Conservation (phyloP, 2,329 filamentous ascomycete species). For the Aspergillus uvarum region DNA sequence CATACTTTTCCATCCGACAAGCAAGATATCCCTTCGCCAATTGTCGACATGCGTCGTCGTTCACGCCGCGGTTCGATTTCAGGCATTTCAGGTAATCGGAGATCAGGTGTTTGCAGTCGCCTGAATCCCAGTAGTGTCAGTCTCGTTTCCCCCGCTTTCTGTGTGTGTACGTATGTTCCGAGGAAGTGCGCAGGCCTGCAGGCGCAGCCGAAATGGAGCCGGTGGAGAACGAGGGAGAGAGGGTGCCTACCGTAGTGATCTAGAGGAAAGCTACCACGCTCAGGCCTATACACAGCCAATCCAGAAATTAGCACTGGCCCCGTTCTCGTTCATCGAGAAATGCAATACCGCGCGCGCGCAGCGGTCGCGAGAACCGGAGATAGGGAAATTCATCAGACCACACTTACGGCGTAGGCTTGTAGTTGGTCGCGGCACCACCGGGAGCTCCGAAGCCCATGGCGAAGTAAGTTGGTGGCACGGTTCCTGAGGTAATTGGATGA, state of each 20-base stretch:
- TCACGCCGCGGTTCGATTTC: conserved; percentile 77
- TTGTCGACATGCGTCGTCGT: conserved; percentile 79
- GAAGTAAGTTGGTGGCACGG: background rate
- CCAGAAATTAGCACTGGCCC: background rate
- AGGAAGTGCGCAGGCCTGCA: background rate
- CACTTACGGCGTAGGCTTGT: conserved; percentile 69
- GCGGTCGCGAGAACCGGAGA: background rate
- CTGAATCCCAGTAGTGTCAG: conserved; percentile 44
- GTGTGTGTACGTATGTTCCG: background rate
- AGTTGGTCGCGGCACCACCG: conserved; percentile 62
- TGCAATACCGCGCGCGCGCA: no score
- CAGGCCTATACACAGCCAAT: conserved; percentile 58
- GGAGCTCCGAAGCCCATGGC: conserved; percentile 66
- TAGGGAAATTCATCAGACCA: conserved; percentile 17
- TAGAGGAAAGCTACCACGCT: conserved; percentile 92
- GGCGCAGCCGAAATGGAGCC: background rate
- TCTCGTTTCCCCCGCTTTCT: no score
- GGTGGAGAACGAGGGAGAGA: background rate
- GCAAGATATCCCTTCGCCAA: conserved; percentile 84
- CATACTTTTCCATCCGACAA: conserved; percentile 93
- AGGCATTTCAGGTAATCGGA: conserved; percentile 81
- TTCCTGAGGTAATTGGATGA: background rate
- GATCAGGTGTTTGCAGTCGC: conserved; percentile 92
- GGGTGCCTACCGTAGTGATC: conserved; percentile 73
- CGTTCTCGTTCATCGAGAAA: background rate